Conservation (phyloP, 345 rosid species). For the Diplotaxis tenuifolia region DNA sequence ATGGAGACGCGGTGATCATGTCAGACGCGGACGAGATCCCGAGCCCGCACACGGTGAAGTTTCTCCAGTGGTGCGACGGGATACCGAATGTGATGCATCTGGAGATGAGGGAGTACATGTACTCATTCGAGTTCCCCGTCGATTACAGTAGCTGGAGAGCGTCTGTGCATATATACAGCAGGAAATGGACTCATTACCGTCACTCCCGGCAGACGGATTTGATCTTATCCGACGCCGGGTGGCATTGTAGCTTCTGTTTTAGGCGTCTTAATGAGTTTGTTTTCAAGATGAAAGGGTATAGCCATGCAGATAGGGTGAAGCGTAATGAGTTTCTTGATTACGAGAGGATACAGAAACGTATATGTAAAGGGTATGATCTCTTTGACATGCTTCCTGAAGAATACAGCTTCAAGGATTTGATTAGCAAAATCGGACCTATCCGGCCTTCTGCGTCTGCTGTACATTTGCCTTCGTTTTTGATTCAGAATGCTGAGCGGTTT, state of each 20-base stretch:
- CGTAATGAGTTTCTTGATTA: constrained; percentile 47
- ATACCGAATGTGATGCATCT: constrained; percentile 67
- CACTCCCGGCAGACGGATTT: constrained; percentile 69
- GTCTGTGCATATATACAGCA: constrained; percentile 49
- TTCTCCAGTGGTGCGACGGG: constrained; percentile 82
- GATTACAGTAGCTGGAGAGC: constrained; percentile 92
- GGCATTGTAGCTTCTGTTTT: constrained; percentile 97
- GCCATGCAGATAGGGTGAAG: constrained; percentile 87
- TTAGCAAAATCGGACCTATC: constrained; percentile 78
- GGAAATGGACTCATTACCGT: constrained; percentile 53
- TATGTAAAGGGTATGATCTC: constrained; percentile 72
- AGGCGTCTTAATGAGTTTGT: constrained; percentile 59
- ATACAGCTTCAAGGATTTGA: constrained; percentile 69
- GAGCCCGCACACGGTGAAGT: constrained; percentile 70
- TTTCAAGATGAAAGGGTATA: constrained; percentile 88
- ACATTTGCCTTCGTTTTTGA: constrained; percentile 80
- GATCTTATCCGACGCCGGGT: constrained; percentile 81
- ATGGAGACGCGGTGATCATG: constrained; percentile 74
- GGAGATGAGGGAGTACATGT: constrained; percentile 75
- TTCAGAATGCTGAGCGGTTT: constrained; percentile 70
- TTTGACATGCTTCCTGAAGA: constrained; percentile 93
- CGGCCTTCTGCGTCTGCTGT: constrained; percentile 83
- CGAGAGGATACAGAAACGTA: constrained; percentile 59
- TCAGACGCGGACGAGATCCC: constrained; percentile 88
- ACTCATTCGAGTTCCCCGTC: constrained; percentile 87